phyloP scores from a whole-genome alignment of 495 filamentous ascomycete genomes.

The Podospora pseudoanserina region DNA sequence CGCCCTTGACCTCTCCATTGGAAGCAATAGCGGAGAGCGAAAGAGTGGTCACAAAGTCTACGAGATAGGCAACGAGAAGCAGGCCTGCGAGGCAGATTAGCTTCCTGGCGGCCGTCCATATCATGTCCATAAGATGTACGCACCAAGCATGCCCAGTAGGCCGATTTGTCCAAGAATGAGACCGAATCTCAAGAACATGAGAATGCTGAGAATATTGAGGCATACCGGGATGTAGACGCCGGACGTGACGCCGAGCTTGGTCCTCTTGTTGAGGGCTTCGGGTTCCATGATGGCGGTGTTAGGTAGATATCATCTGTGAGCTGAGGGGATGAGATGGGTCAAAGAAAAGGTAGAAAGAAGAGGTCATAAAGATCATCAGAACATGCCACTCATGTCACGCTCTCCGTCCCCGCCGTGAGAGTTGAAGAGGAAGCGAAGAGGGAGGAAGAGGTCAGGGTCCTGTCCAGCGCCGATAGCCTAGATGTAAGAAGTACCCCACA shows the following conservation, averaged over 20 bases:
- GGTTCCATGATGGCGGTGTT: conserved; percentile 29
- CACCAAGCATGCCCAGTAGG: conserved; percentile 76
- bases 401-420: background rate
- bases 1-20: conserved; percentile 84
- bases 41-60: conserved; percentile 80
- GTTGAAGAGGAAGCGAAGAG: background rate
- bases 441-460: background rate
- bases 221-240: conserved; percentile 85
- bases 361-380: background rate
- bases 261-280: conserved; percentile 32
- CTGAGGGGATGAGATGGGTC: background rate
- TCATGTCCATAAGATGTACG: background rate
- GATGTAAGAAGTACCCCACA: conserved; percentile 6
- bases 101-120: background rate
- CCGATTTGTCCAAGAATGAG: conserved; percentile 77
- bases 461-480: background rate
- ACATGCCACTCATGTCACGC: background rate
- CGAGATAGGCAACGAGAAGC: conserved; percentile 65
- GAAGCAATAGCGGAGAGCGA: conserved; percentile 86
- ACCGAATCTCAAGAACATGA: conserved; percentile 86
- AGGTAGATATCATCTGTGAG: background rate
- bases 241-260: conserved; percentile 70
- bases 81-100: conserved; percentile 47
- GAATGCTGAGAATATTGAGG: conserved; percentile 85
- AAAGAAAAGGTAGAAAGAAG: background rate